Base-by-base conservation (phyloP, 192 early-diverging fungal genomes). In the Coemansia sp. region DNA sequence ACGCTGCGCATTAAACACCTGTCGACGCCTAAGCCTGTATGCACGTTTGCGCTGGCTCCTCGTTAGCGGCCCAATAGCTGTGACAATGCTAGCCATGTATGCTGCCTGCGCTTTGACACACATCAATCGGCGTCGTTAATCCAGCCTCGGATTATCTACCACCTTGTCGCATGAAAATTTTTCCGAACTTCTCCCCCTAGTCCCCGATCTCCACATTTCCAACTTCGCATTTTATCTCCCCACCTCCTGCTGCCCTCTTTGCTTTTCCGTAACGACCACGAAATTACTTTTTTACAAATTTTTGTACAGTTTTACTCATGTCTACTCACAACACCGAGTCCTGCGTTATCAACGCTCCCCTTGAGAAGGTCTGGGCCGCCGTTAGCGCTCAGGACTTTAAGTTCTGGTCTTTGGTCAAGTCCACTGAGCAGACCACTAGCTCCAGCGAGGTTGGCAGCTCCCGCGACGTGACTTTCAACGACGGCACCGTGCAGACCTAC, bases 401-500 rank as follows among this genome's bases (percentile, higher is more conserved):
- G 62, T 82, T 82, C 69, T 82, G 80, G 80, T 70, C 80, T 28
- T 62, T 77, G 44, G 80, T 82, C 47, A 77, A 82, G 75, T 69
- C 69, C 5, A 67, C 67, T 61, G 72, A 82, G 65, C 59, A 68
- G 13, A 35, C 64, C 53, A n/a, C 68, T 23, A 74, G 72, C 52
- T 33, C 70, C 37, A 64, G 53, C 68, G 70, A 71, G 72, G 84
- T 88, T 21, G 87, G 87, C 50, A 65, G 81, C 57, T 75, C 72
- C 62, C 78, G 86, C 64, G 83, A 65, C 17, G 81, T 85, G 50
- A 77, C 71, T 5, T 88, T 86, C 63, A 78, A 73, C 50, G 87
- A 88, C 43, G 86, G 86, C 44, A 83, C 87, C 26, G 74, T 86
- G 16, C 87, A 88, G 71, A 77, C 79, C 69, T 79, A 85, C 73